These are phyloP conservation scores for Flaveria robusta DNA, from an alignment of 129 eudicot genomes.

Conservation along the genomic window DNA sequence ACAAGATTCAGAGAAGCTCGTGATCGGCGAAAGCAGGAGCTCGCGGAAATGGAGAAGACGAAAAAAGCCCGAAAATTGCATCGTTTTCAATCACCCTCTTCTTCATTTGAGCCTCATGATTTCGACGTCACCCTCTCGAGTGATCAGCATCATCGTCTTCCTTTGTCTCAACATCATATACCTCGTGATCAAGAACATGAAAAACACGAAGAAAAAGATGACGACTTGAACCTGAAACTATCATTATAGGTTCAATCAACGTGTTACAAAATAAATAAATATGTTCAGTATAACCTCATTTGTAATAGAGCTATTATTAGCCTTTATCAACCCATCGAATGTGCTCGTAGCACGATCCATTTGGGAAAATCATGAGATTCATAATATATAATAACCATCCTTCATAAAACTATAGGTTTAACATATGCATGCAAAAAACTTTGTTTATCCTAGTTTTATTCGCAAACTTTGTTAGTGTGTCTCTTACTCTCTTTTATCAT, in stretches of 20 bases:
- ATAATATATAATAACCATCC: too few relatives aligned
- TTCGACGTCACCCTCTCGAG: constrained; percentile 11
- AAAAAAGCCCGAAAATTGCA: constrained; percentile 22
- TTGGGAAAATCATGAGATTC: too few relatives aligned
- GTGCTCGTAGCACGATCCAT: too few relatives aligned
- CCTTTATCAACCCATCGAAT: too few relatives aligned
- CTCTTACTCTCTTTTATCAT: too few relatives aligned
- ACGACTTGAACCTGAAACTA: constrained; percentile 24
- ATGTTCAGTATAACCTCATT: too few relatives aligned
- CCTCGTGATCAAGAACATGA: background rate
- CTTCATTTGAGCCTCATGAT: constrained; percentile 44
- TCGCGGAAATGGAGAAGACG: constrained; percentile 15
- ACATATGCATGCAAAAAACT: too few relatives aligned
- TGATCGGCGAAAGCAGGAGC: constrained; percentile 15
- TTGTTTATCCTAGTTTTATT: too few relatives aligned
- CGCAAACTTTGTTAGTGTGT: too few relatives aligned
- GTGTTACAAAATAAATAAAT: too few relatives aligned
- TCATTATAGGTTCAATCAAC: constrained; percentile 18
- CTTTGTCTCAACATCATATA: background rate
- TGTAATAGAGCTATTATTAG: too few relatives aligned
- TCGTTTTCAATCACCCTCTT: constrained; percentile 26
- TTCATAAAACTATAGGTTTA: too few relatives aligned
- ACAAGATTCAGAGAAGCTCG: constrained; percentile 38
- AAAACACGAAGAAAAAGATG: background rate
- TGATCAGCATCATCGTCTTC: background rate